Conservation (phyloP, 78 protist genomes). For the Cavenderia fasciculata region DNA sequence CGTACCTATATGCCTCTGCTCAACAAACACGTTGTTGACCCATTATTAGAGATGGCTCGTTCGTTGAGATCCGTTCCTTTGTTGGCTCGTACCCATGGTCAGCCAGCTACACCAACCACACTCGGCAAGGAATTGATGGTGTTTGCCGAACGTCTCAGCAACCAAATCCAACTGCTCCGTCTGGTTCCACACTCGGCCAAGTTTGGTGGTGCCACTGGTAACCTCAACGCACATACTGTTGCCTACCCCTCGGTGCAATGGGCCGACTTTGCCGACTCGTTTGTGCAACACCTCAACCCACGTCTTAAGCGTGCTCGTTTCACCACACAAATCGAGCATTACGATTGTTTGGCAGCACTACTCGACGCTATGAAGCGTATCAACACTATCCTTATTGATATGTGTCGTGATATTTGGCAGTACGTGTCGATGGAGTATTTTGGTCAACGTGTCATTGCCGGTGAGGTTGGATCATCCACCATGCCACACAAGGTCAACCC, state of each 20-base stretch:
- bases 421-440: slow-evolving; percentile 89
- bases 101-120: slow-evolving; percentile 96
- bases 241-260: slow-evolving; percentile 86
- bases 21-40: slow-evolving; percentile 10
- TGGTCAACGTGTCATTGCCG: slow-evolving; percentile 83
- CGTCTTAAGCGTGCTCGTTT: slow-evolving; percentile 76
- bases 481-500: slow-evolving; percentile 98
- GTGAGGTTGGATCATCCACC: slow-evolving; percentile 93
- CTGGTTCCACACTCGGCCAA: slow-evolving; percentile 67
- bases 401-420: slow-evolving; percentile 90
- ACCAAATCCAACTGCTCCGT: slow-evolving; percentile 46
- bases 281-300: slow-evolving; percentile 50
- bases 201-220: slow-evolving; percentile 93
- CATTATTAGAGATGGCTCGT: slow-evolving; percentile 20
- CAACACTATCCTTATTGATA: slow-evolving; percentile 88
- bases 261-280: slow-evolving; percentile 75
- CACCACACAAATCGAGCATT: slow-evolving; percentile 94
- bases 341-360: slow-evolving; percentile 86
- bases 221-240: slow-evolving; percentile 88
- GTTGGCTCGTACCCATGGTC: slow-evolving; percentile 95
- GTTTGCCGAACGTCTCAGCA: slow-evolving; percentile 82
- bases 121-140: slow-evolving; percentile 92
- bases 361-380: slow-evolving; percentile 82
- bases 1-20: slow-evolving; percentile 13
- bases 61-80: slow-evolving; percentile 82